Conservation (phyloP, 345 rosid species). For the Angophora floribunda region DNA sequence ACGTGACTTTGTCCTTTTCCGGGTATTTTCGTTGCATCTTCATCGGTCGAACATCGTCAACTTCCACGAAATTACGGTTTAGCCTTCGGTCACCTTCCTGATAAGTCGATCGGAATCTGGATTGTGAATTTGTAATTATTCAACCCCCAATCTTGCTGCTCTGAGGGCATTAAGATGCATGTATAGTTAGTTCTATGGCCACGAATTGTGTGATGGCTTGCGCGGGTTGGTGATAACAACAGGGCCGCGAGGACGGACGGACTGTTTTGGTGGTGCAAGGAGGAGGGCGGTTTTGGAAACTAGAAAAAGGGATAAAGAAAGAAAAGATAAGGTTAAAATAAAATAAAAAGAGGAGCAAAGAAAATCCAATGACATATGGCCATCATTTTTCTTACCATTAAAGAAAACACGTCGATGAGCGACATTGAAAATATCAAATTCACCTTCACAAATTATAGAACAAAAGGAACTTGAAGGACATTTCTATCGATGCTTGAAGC, state of each 20-base stretch:
- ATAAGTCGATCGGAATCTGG: neutral
- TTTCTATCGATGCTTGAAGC: too few species aligned
- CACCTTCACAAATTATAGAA: neutral
- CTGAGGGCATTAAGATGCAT: too few species aligned
- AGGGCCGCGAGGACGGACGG: accelerated
- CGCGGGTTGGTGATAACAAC: accelerated
- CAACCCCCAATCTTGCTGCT: too few species aligned
- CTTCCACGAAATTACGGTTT: neutral
- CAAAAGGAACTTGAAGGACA: neutral
- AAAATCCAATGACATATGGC: neutral
- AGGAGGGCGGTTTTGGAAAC: neutral
- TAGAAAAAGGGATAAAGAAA: neutral
- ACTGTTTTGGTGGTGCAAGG: accelerated
- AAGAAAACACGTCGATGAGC: neutral
- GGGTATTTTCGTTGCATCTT: neutral
- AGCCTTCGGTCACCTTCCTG: neutral
- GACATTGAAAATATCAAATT: too few species aligned
- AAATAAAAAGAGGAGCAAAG: too few species aligned
- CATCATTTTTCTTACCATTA: neutral
- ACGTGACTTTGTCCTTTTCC: neutral
- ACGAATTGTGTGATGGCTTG: neutral
- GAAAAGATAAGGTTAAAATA: too few species aligned
- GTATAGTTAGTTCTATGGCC: too few species aligned
- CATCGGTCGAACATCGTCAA: neutral
- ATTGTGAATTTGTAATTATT: too few species aligned